Evolutionary conservation across 1,139 yeast genomes (phyloP), one percentile per base, ranked within the genome.

Genomic region (Wickerhamomyces sp.): DNA sequence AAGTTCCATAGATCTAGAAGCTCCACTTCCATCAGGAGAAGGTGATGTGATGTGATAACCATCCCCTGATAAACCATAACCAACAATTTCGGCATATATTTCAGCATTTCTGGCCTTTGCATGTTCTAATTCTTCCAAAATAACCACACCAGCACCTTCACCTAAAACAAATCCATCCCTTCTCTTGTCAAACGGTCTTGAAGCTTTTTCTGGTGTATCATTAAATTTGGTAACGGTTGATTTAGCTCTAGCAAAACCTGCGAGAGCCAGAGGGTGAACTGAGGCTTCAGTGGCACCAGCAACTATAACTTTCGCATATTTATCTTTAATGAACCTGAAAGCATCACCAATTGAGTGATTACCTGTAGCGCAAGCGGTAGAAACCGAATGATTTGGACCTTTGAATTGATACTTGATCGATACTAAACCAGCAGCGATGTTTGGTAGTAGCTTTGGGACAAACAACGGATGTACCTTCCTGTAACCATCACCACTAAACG

Each of bases 311-410:
- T 90, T 83, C 9, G 94, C 89, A 68, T 85, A 85, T 2, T 89
- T 95, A 49, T 82, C 79, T 50, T 74, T 70, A 49, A 94, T 87
- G 61, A 90, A 84, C 55, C 91, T 79, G 54, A 73, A 79, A 0
- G 96, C 97, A 61, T 94, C 99, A 3, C 99, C 98, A 46, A 94
- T 83, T 0, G 97, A 79, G 60, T 93, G 95, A 31, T 87, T 78
- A 0, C 99, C 99, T 0, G 99, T 90, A 4, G 99, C 96, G 69
- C 99, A 94, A 0, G 99, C 99, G 0, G 98, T 90, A 1, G 96
- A 79, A 0, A 84, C 94, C 0, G 96, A 72, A 61, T 90, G 96
- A 45, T 87, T 79, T 2, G 96, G 96, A 0, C 99, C 99, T 55
- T 76, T 71, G 33, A 89, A 67, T 3, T 86, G 84, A 58, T 81